These are phyloP conservation scores for Penicillium hordei DNA, from an alignment of 2,329 filamentous ascomycete species.

Conservation along the genomic window DNA sequence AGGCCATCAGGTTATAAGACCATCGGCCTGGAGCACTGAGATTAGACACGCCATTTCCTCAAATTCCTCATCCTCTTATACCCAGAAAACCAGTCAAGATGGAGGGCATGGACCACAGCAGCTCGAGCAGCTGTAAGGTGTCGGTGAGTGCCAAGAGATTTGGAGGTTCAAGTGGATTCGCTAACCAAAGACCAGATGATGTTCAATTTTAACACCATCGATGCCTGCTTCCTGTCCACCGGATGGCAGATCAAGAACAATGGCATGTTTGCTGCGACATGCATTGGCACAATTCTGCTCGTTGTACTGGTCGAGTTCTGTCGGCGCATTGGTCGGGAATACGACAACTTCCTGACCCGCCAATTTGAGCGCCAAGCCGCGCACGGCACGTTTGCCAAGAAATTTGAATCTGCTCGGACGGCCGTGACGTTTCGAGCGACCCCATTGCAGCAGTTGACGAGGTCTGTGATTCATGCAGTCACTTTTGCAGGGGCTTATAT, in stretches of 20 bases:
- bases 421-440: conserved; percentile 18
- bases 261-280: conserved; percentile 23
- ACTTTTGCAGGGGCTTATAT: conserved; percentile 23
- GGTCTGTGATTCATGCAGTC: conserved; percentile 19
- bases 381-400: conserved; percentile 13
- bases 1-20: conserved; percentile 6
- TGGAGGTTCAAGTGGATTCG: not conserved
- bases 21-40: not conserved
- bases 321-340: conserved; percentile 19
- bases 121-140: conserved; percentile 25
- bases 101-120: conserved; percentile 23
- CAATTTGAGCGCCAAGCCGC: conserved; percentile 24
- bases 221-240: conserved; percentile 27
- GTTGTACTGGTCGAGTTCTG: conserved; percentile 18
- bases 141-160: conserved; percentile 26
- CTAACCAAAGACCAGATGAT: conserved; percentile 25
- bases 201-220: conserved; percentile 33
- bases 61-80: not conserved
- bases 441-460: conserved; percentile 17
- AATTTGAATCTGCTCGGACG: not conserved
- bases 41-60: not conserved
- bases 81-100: conserved; percentile 5
- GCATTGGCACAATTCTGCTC: conserved; percentile 19
- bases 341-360: conserved; percentile 19
- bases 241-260: conserved; percentile 23